Evolutionary conservation across 202 grass and related monocot species (phyloP).

Genomic region (Digitaria exilis): DNA sequence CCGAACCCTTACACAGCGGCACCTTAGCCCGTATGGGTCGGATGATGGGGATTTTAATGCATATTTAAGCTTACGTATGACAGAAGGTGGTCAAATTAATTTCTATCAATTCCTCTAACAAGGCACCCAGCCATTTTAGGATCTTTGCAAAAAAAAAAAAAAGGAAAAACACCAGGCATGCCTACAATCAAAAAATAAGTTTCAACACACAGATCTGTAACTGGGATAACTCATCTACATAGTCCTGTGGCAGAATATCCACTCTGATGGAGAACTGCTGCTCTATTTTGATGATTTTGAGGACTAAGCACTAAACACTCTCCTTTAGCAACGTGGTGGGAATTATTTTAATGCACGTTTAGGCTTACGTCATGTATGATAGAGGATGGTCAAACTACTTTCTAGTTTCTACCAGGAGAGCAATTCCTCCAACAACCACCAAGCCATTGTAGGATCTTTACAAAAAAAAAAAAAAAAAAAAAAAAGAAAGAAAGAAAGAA

Average conservation of each 20-base stretch:
- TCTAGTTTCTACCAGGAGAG: too few relatives aligned
- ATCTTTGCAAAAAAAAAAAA: background rate
- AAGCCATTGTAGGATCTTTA: background rate
- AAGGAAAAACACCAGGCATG: background rate
- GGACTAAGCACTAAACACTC: constrained; percentile 89
- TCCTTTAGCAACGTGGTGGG: constrained; percentile 99
- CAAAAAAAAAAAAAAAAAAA: background rate
- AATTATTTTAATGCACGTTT: too few relatives aligned
- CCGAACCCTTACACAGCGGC: too few relatives aligned
- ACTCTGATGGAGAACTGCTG: constrained; percentile 98
- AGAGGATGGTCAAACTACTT: too few relatives aligned
- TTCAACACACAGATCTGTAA: constrained; percentile 71
- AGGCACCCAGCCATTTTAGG: background rate
- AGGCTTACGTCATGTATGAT: too few relatives aligned
- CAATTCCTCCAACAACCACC: too few relatives aligned
- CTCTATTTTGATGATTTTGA: constrained; percentile 97
- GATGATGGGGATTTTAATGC: too few relatives aligned
- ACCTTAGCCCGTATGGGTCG: too few relatives aligned
- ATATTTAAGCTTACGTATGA: constrained; percentile 16
- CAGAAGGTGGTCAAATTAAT: background rate
- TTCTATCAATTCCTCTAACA: background rate
- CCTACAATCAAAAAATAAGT: constrained; percentile 2
- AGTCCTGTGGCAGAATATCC: constrained; percentile 96
- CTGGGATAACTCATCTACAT: constrained; percentile 93
- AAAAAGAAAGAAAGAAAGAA: too few relatives aligned